Percentiles rank a stretch among this genome's conserved stretches.
These are phyloP conservation scores for Starmerella floricola DNA, from an alignment of 805 yeast genomes.

Conservation along the genomic window DNA sequence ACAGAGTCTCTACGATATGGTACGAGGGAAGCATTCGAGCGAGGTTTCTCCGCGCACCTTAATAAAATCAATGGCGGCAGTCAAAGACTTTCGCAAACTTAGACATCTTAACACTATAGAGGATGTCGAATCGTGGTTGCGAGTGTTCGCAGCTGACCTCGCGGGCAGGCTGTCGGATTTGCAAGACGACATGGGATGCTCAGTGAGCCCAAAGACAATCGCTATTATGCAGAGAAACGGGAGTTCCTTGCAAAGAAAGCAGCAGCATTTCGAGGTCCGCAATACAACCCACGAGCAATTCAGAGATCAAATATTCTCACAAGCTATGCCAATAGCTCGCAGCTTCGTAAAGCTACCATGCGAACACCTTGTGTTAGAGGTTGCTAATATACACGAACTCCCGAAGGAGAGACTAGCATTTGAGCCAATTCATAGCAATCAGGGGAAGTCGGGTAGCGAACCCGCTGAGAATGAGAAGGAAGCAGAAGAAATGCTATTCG, in stretches of 20 bases:
- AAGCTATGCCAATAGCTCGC: constrained; percentile 9
- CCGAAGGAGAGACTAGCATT: constrained; percentile 18
- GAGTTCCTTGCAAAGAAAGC: constrained; percentile 12
- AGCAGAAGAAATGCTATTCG: constrained; percentile 13
- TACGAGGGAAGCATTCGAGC: constrained; percentile 48
- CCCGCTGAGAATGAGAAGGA: neutral
- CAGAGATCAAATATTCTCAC: constrained; percentile 9
- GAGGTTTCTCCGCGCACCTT: constrained; percentile 48
- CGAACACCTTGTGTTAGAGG: constrained; percentile 15
- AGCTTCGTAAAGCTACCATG: constrained; percentile 14
- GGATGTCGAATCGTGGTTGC: constrained; percentile 68
- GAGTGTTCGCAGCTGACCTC: constrained; percentile 71
- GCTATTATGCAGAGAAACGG: constrained; percentile 29
- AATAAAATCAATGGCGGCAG: constrained; percentile 78
- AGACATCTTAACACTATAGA: constrained; percentile 36
- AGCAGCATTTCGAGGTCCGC: constrained; percentile 7
- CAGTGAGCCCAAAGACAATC: constrained; percentile 46
- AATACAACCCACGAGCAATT: constrained; percentile 5
- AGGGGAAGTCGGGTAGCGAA: neutral
- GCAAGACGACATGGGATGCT: constrained; percentile 45
- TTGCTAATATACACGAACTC: constrained; percentile 15
- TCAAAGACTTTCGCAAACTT: constrained; percentile 58
- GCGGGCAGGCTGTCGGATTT: constrained; percentile 57
- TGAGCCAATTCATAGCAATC: neutral
- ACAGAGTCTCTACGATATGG: constrained; percentile 43